Evolutionary conservation across 1,284 basidiomycete species (phyloP).

Genomic region (Ustilago vetiveriae): DNA sequence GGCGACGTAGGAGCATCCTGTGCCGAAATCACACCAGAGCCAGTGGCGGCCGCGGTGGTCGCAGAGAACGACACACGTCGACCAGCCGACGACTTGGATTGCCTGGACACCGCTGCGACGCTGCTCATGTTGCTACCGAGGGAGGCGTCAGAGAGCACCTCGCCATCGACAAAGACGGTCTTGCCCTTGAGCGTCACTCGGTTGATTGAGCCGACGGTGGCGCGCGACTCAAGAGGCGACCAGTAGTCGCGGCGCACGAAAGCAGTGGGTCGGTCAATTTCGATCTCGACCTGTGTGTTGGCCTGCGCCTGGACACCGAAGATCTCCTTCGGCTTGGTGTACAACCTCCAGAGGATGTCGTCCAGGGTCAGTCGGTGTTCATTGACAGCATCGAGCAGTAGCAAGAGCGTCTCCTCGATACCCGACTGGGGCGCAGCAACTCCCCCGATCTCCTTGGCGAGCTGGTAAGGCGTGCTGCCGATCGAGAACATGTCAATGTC

Average conservation of each 20-base stretch:
- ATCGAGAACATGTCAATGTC: conserved; percentile 91
- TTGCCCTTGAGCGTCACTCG: conserved; percentile 91
- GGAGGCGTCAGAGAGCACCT: conserved; percentile 73
- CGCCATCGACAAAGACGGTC: conserved; percentile 91
- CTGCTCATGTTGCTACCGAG: conserved; percentile 84
- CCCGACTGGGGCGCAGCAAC: conserved; percentile 79
- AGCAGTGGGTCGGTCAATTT: conserved; percentile 81
- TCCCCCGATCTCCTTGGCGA: conserved; percentile 78
- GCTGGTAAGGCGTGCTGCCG: conserved; percentile 81
- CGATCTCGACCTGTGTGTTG: conserved; percentile 80
- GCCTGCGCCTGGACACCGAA: conserved; percentile 88
- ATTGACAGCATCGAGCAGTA: conserved; percentile 86
- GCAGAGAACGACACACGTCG: conserved; percentile 48
- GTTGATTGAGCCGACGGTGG: conserved; percentile 81
- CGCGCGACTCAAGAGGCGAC: conserved; percentile 82
- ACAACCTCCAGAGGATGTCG: conserved; percentile 81
- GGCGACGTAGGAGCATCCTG: conserved; percentile 59
- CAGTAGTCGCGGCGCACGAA: conserved; percentile 74
- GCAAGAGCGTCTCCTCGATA: conserved; percentile 85
- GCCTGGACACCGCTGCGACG: conserved; percentile 67
- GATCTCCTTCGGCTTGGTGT: conserved; percentile 91
- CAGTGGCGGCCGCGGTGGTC: conserved; percentile 16
- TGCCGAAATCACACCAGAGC: conserved; percentile 31
- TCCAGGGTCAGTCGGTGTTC: conserved; percentile 83
- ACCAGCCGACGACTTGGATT: conserved; percentile 41